Conservation (phyloP, 2,329 filamentous ascomycete species). For the Paecilomyces niveus region DNA sequence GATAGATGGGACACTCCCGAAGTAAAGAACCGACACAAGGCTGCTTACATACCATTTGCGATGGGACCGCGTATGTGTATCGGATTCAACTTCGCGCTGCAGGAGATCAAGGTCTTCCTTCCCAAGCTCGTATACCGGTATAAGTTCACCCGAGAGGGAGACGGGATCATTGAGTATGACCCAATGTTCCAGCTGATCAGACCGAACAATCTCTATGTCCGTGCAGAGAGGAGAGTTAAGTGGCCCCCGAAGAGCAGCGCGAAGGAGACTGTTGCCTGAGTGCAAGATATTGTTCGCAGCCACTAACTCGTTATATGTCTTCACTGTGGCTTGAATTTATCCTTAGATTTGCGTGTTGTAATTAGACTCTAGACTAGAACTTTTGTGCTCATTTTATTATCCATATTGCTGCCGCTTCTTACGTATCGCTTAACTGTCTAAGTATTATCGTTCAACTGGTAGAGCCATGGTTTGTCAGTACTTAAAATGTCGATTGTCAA, state of each 20-base stretch:
- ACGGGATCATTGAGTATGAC: conserved; percentile 50
- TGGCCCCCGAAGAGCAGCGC: conserved; percentile 31
- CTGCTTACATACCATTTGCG: conserved; percentile 54
- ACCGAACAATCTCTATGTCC: conserved; percentile 49
- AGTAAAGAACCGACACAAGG: conserved; percentile 46
- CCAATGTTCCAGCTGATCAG: conserved; percentile 54
- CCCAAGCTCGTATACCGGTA: conserved; percentile 55
- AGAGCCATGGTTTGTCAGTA: too few relatives aligned
- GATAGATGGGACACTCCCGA: conserved; percentile 52
- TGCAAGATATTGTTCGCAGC: neutral
- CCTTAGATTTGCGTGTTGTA: neutral
- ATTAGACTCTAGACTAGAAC: neutral
- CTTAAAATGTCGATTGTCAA: too few relatives aligned
- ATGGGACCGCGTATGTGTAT: conserved; percentile 53
- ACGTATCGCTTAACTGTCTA: too few relatives aligned
- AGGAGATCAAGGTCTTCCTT: conserved; percentile 52
- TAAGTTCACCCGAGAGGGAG: conserved; percentile 45
- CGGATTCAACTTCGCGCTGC: conserved; percentile 58
- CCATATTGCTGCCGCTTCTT: too few relatives aligned
- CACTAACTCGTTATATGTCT: too few relatives aligned
- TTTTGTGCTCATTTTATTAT: neutral
- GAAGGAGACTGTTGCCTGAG: neutral
- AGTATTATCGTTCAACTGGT: too few relatives aligned
- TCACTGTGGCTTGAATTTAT: too few relatives aligned
- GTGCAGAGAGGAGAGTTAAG: conserved; percentile 42